Evolutionary conservation across 2,329 filamentous ascomycete species (phyloP).

Genomic region (Phoma sp.): DNA sequence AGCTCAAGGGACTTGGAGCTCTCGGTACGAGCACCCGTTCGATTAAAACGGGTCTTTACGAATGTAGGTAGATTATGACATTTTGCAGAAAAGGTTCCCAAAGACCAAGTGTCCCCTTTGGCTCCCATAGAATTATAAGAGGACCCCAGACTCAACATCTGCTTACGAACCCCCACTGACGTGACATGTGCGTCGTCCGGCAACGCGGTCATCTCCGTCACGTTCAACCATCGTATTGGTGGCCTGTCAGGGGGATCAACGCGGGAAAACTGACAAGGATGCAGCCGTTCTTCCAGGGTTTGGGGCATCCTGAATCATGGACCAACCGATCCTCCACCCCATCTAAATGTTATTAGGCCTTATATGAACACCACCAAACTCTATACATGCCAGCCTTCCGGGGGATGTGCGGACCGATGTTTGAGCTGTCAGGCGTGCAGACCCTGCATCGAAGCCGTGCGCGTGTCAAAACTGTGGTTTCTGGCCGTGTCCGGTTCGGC

Average conservation of each 20-base stretch:
- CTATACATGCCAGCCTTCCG: not conserved
- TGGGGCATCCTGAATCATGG: not conserved
- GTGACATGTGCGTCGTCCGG: too few relatives aligned
- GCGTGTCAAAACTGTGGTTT: not conserved
- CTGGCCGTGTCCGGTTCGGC: not conserved
- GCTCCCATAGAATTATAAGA: too few relatives aligned
- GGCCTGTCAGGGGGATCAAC: conserved; percentile 1
- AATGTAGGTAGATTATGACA: too few relatives aligned
- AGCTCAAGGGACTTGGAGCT: too few relatives aligned
- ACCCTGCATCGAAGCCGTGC: not conserved
- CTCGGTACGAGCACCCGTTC: too few relatives aligned
- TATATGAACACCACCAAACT: not conserved
- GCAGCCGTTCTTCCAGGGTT: not conserved
- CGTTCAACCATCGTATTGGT: not conserved
- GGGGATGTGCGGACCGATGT: not conserved
- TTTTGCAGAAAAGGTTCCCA: too few relatives aligned
- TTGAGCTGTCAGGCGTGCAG: not conserved
- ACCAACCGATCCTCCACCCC: not conserved
- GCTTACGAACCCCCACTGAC: too few relatives aligned
- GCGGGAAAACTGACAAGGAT: not conserved
- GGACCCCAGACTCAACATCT: too few relatives aligned
- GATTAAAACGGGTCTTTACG: too few relatives aligned
- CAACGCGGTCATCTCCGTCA: not conserved
- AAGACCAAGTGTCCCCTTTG: too few relatives aligned
- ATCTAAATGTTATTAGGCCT: not conserved